Evolutionary conservation across 306 rosid genomes (phyloP).

Genomic region (Sesbania bispinosa): DNA sequence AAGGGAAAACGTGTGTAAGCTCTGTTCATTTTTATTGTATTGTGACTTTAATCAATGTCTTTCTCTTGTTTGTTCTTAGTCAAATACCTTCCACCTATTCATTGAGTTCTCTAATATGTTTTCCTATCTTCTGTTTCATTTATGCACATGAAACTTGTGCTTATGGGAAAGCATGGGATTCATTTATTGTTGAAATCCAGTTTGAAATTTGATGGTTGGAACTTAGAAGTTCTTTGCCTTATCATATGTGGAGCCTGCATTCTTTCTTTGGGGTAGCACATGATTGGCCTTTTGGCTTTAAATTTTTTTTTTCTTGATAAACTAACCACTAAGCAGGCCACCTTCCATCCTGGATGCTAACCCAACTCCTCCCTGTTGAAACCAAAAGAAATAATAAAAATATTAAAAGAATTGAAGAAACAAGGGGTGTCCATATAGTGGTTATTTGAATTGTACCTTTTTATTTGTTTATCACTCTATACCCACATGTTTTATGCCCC

Average conservation of each 20-base stretch:
- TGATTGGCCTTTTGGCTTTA: neutral
- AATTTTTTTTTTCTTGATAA: neutral
- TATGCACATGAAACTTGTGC: neutral
- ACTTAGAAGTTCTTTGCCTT: neutral
- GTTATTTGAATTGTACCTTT: neutral
- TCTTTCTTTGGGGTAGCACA: neutral
- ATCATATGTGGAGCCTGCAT: neutral
- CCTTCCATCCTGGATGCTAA: neutral
- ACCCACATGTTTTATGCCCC: neutral
- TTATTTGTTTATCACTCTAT: neutral
- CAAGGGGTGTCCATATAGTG: neutral
- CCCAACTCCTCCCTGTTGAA: neutral
- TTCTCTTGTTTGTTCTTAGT: neutral
- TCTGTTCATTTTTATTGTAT: conserved; percentile 13
- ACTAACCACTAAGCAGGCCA: neutral
- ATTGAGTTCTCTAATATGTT: neutral
- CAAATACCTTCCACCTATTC: neutral
- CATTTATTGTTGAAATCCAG: neutral
- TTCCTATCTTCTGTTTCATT: neutral
- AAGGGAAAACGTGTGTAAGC: conserved; percentile 61
- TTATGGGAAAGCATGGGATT: neutral
- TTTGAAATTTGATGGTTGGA: neutral
- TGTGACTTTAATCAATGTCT: neutral
- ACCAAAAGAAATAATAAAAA: neutral
- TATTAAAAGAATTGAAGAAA: neutral